These are phyloP conservation scores for Diaporthe citrichinensis DNA, from an alignment of 2,329 filamentous ascomycete genomes.

Conservation along the genomic window DNA sequence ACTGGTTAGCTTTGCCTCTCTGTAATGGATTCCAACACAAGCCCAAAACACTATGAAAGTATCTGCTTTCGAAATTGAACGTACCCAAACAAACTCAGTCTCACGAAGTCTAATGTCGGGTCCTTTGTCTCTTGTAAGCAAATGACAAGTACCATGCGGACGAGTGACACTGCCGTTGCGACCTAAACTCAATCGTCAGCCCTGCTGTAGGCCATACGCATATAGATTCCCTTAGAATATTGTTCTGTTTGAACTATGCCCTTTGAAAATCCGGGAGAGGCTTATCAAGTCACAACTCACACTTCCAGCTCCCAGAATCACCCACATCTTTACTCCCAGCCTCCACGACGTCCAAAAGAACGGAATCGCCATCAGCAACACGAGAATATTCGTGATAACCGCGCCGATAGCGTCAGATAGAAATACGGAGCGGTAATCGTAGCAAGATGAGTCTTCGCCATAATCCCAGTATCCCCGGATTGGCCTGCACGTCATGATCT, in stretches of 20 bases:
- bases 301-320: background rate
- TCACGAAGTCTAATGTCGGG: background rate
- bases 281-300: background rate
- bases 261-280: too few relatives aligned
- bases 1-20: background rate
- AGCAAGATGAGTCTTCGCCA: background rate
- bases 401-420: background rate
- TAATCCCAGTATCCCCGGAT: background rate
- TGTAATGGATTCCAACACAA: accelerated
- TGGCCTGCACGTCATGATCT: constrained; percentile 9
- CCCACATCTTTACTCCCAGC: background rate
- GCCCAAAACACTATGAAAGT: accelerated
- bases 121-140: background rate
- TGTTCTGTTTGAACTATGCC: too few relatives aligned
- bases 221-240: too few relatives aligned
- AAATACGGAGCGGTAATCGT: background rate
- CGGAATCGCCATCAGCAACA: background rate
- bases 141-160: constrained; percentile 18
- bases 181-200: background rate
- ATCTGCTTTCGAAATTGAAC: background rate
- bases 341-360: background rate
- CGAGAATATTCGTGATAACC: background rate
- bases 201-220: too few relatives aligned
- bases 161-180: background rate
- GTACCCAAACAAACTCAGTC: constrained; percentile 4